These are phyloP conservation scores for Eutypa lata DNA, from an alignment of 2,329 filamentous ascomycete genomes.

Conservation along the genomic window DNA sequence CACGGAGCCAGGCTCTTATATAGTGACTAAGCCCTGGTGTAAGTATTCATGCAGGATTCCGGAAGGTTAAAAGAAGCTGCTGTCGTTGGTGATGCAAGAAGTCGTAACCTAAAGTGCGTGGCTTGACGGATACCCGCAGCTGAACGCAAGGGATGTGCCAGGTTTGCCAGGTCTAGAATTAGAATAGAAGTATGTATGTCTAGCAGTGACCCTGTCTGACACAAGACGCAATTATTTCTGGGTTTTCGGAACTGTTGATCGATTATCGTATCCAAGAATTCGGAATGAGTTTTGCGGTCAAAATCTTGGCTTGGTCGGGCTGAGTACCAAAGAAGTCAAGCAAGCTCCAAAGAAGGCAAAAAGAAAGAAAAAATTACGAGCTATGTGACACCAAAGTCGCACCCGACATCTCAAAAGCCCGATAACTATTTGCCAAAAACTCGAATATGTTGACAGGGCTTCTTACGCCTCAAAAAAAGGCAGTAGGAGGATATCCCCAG, in stretches of 20 bases:
- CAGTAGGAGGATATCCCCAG: too few species aligned
- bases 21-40: conserved; percentile 1
- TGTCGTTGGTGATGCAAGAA: conserved; percentile 2
- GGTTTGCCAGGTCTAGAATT: not conserved
- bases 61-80: conserved; percentile 3
- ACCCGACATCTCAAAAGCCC: not conserved
- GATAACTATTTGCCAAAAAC: not conserved
- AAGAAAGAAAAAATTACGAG: not conserved
- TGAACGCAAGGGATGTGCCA: conserved; percentile 14
- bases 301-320: not conserved
- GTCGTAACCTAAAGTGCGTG: not conserved
- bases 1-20: not conserved
- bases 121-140: conserved; percentile 19
- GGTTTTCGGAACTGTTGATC: not conserved
- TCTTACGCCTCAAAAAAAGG: not conserved
- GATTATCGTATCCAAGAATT: not conserved
- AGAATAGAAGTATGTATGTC: not conserved
- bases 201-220: not conserved
- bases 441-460: not conserved
- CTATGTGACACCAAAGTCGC: not conserved
- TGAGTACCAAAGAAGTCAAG: not conserved
- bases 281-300: not conserved
- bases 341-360: not conserved
- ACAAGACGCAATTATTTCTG: not conserved
- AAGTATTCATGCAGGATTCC: conserved; percentile 1